Evolutionary conservation across 208 protist genomes (phyloP).

Genomic region (Acanthamoeba royreba): DNA sequence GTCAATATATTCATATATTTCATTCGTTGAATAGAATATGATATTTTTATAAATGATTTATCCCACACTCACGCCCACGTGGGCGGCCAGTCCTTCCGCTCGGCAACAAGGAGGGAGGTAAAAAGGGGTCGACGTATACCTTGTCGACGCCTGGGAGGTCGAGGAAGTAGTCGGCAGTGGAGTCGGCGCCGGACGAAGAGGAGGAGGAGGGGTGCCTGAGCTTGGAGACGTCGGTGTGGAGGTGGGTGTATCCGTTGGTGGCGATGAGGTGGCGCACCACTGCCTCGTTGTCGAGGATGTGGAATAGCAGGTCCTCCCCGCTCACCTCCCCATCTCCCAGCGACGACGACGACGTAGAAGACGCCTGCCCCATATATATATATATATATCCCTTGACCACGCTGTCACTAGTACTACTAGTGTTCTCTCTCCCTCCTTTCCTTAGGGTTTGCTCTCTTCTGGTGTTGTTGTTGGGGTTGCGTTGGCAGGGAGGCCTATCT

Average conservation of each 20-base stretch:
- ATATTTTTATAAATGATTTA: no score
- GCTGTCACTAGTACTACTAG: background rate
- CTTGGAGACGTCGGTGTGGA: background rate
- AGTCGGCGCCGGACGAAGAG: no score
- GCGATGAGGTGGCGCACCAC: background rate
- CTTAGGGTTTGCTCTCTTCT: background rate
- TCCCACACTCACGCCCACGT: no score
- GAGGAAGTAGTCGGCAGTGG: background rate
- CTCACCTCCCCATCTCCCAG: background rate
- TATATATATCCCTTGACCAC: background rate
- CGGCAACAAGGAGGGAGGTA: background rate
- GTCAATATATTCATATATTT: no score
- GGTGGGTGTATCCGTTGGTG: background rate
- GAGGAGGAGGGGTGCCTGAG: background rate
- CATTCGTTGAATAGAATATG: no score
- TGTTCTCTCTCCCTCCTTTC: background rate
- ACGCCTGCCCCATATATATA: background rate
- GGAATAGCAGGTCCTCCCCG: background rate
- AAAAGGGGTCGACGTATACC: background rate
- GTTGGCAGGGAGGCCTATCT: no score
- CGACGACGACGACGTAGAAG: no score
- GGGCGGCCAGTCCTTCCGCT: no score
- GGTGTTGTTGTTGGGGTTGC: background rate
- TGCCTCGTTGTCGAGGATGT: background rate
- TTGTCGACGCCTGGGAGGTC: background rate